Base-by-base conservation (phyloP, 2,329 filamentous ascomycete genomes). In the Orbilia brochopaga region DNA sequence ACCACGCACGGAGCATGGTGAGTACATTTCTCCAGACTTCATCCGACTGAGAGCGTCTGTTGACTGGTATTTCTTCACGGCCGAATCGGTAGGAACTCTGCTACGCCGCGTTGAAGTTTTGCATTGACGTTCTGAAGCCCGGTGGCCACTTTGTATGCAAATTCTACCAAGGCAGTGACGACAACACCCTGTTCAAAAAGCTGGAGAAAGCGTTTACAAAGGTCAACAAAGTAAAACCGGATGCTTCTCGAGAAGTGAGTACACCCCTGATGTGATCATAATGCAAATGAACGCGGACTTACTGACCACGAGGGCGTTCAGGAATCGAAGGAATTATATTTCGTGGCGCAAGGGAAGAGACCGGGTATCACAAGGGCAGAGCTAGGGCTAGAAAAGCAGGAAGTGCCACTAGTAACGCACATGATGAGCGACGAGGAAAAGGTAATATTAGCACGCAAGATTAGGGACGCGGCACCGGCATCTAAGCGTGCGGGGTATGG, bases 141-240 rank as follows among this genome's bases (percentile, higher is more conserved):
- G 91, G 91, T 19, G 94, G 95, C 1, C 89, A 96, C 79, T 96
- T 99, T 76, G 85, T 99, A 50, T 97, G 93, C 85, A 99, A 99
- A 80, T 99, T 96, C 80, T 99, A 97, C 79, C 91, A 96, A 79
- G 94, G 94, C 2, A 79, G 84, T 3, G 92, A 97, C 79, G 93
- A 97, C 77, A 92, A 90, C 80, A 82, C 82, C 1, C 80, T 99
- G 10, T 91, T 97, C 81, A 83, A 81, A 73, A 86, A 86, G 75
- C 82, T 99, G 44, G 90, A 86, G 78, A 86, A 84, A 54, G 81
- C 96, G 76, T 99, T 99, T 78, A 81, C 82, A 17, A 90, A 86
- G 75, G 94, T 99, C 1, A 83, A 89, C 76, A 85, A 92, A 69
- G 90, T 96, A 79, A 99, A 99, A 80, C 94, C 95, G 0, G 90